Evolutionary conservation across 2,329 filamentous ascomycete genomes (phyloP).

Genomic region (Thielaviopsis ethacetica): DNA sequence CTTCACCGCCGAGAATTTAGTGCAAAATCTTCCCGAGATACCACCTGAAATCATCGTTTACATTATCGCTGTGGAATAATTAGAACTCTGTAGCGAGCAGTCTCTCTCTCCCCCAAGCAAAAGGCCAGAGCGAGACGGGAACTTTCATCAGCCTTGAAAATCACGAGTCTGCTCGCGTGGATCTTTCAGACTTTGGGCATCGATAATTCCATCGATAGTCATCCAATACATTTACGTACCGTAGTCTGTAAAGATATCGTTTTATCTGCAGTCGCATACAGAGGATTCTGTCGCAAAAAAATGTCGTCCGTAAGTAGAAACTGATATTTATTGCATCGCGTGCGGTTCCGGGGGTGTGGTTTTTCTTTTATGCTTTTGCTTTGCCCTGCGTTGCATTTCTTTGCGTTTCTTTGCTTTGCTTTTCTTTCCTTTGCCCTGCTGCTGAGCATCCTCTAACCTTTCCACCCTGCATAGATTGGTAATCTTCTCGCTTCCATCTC

Average conservation of each 20-base stretch:
- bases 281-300: neutral
- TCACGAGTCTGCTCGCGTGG: neutral
- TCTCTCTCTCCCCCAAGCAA: neutral
- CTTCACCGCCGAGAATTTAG: neutral
- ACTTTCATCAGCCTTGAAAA: neutral
- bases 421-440: neutral
- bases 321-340: neutral
- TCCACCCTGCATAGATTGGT: slow-evolving; percentile 3
- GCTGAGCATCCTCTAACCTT: slow-evolving; percentile 1
- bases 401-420: too few species aligned
- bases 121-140: neutral
- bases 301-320: slow-evolving; percentile 7
- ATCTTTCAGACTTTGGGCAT: neutral
- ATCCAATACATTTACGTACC: neutral
- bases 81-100: neutral
- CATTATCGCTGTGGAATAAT: neutral
- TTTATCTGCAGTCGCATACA: neutral
- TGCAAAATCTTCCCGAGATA: neutral
- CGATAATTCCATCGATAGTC: neutral
- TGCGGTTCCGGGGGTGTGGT: neutral
- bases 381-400: too few species aligned
- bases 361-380: neutral
- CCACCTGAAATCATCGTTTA: neutral
- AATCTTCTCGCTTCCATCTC: slow-evolving; percentile 10
- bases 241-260: neutral